Evolutionary conservation across 139 green algal species (phyloP).

Genomic region (Micractinium sp.): DNA sequence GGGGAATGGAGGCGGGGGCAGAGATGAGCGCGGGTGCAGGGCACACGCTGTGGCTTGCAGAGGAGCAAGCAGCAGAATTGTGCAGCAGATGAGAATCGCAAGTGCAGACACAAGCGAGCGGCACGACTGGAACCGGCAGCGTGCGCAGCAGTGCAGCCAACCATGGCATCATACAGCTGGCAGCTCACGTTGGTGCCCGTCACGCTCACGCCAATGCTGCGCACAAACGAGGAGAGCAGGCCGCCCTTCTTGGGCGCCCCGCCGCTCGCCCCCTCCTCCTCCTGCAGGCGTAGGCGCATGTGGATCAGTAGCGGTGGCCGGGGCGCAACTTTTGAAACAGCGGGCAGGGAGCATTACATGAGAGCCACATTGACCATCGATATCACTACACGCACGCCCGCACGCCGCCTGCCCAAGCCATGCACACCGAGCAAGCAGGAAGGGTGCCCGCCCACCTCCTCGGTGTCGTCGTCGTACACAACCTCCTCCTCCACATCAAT

Average conservation of each 20-base stretch:
- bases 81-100: neutral
- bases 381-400: neutral
- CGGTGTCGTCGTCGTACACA: constrained; percentile 42
- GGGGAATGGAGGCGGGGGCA: neutral
- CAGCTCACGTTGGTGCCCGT: constrained; percentile 67
- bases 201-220: constrained; percentile 74
- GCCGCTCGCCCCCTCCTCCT: neutral
- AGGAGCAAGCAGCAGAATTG: neutral
- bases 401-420: neutral
- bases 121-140: neutral
- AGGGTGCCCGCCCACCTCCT: neutral
- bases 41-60: neutral
- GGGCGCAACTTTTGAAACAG: no score
- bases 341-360: no score
- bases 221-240: constrained; percentile 81
- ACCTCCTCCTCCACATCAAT: constrained; percentile 61
- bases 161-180: neutral
- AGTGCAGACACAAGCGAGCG: neutral
- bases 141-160: neutral
- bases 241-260: constrained; percentile 46
- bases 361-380: no score
- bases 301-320: neutral
- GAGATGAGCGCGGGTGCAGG: neutral
- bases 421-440: neutral
- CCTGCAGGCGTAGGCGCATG: neutral